Evolutionary conservation across 73 alveolate species (phyloP), one percentile per base, ranked within the genome.

Genomic region (Uronychia binucleata): DNA sequence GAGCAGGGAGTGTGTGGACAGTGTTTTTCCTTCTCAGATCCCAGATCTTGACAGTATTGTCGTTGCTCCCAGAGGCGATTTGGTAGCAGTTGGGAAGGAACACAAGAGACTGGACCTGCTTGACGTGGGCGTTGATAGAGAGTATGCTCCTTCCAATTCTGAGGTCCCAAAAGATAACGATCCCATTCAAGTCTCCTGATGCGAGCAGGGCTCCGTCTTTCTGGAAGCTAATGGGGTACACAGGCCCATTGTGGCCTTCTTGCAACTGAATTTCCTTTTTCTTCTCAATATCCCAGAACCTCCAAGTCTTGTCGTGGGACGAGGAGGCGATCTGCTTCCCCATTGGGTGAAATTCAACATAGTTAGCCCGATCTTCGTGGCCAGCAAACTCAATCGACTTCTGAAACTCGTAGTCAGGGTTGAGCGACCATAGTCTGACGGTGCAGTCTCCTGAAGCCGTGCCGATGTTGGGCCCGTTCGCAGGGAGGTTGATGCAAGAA

Each of bases 151-250:
- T 92, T 29, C 99, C 99, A 27, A 96, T 85, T 84, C 99, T 91
- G 80, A 98, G 83, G 93, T 98, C 99, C 99, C 99, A 98, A 26
- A 97, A 85, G 79, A 92, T 77, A 19, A 96, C 97, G 74, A 87
- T 89, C 75, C 99, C 99, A 30, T 96, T 95, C 74, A 97, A 91
- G 90, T 98, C 99, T 27, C 99, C 99, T 35, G 98, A 93, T 26
- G 95, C 97, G 1, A 96, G 92, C 34, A 98, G 86, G 33, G 99
- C 92, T 0, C 99, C 99, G 91, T 97, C 99, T 35, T 90, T 97
- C 86, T 98, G 99, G 88, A 97, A 95, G 33, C 97, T 75, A 58
- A 97, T 58, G 19, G 98, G 93, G 86, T 96, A 96, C 31, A 97
- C 96, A 60, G 97, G 97, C 79, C 96, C 88, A 34, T 97, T 86